Base-by-base conservation (phyloP, 495 filamentous ascomycete species). In the Parmelia sp. region DNA sequence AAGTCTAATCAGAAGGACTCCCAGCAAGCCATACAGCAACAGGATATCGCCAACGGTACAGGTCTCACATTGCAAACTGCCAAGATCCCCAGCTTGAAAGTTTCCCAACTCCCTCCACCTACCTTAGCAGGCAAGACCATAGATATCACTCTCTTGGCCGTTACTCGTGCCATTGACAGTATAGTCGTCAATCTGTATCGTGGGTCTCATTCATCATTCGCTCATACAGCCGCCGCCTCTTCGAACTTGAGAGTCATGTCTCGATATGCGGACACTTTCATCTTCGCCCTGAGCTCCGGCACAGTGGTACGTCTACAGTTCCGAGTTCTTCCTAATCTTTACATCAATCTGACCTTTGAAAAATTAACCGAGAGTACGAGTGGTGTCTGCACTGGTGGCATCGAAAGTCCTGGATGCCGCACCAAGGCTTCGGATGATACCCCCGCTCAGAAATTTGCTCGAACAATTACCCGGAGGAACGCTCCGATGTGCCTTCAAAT, bases 91-190 rank as follows among this genome's bases (percentile, higher is more conserved):
- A 17, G 19, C 6, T n/a, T 15, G 21, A 36, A 37, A 14, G 31
- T 57, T 53, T 15, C n/a, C 35, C 33, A 58, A 71, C 68, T 55
- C 62, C 69, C 27, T 71, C 69, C 57, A 74, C 74, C 65, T 56
- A 71, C 75, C 12, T 76, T 86, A 62, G 89, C 86, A 6, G 92
- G 92, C 60, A 85, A 86, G 62, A 95, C 91, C 15, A 80, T 97
- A 70, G 91, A 96, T 74, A 81, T 96, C 36, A 94, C 92, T 2
- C 77, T 96, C 40, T 93, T 94, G 71, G 83, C 88, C n/a, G 75
- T 84, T 51, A 84, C 85, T 12, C 83, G 90, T 68, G 92, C 92
- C 49, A 71, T 89, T 25, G 90, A 96, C 72, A 84, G 89, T 37
- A 64, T 91, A 12, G 74, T 88, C 59, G 86, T 83, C 57, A 80